A percentile compares a stretch with the other conserved stretches of the same genome.
Evolutionary conservation across 306 rosid genomes (phyloP).

Genomic region (Vicia villosa): DNA sequence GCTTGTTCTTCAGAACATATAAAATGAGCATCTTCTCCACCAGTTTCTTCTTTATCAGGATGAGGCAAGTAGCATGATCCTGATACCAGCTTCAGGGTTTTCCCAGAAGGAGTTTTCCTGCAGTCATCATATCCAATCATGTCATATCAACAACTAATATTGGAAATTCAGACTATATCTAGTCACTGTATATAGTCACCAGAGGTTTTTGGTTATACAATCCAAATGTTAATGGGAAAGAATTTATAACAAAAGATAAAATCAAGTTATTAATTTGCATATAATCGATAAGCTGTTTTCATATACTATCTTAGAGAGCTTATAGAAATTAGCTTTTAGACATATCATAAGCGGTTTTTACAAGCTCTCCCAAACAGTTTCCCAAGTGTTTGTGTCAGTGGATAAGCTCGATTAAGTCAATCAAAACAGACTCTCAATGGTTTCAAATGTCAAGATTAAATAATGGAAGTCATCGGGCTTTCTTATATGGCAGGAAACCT

Average conservation of each 20-base stretch:
- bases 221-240: constrained; percentile 1
- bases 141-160: constrained; percentile 23
- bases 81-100: constrained; percentile 70
- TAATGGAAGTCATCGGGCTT: not conserved
- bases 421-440: not conserved
- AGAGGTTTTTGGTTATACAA: not conserved
- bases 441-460: not conserved
- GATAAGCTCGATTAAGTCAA: not conserved
- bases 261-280: not conserved
- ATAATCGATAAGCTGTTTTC: not conserved
- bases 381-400: not conserved
- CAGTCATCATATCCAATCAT: constrained; percentile 39
- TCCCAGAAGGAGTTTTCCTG: constrained; percentile 68
- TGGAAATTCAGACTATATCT: constrained; percentile 17
- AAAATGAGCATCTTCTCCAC: constrained; percentile 99
- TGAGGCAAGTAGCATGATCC: constrained; percentile 97
- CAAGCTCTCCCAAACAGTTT: not conserved
- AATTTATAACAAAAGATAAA: not conserved
- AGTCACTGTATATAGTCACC: constrained; percentile 2
- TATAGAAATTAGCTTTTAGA: no score
- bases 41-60: constrained; percentile 97
- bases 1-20: constrained; percentile 93
- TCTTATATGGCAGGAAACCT: not conserved
- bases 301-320: not conserved
- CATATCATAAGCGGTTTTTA: no score